Conservation (phyloP, 176 grass and related monocot genomes). For the Chloris gayana region DNA sequence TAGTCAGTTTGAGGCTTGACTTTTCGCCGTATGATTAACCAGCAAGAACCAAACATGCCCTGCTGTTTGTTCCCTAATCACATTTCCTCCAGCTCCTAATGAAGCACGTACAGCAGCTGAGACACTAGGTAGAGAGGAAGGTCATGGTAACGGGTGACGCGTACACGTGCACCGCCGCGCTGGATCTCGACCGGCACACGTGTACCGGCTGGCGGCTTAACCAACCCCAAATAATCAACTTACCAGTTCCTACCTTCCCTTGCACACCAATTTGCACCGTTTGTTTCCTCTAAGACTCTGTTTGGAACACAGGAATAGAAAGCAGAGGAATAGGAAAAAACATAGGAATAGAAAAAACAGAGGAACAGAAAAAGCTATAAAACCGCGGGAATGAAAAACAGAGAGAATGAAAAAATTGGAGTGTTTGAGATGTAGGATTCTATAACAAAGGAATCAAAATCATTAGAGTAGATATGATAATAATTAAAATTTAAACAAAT, state of each 20-base stretch:
- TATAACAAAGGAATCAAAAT: too few relatives aligned
- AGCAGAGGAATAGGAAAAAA: too few relatives aligned
- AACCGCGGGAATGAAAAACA: too few relatives aligned
- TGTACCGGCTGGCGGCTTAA: constrained; percentile 31
- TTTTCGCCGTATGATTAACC: constrained; percentile 19
- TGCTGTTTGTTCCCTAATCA: constrained; percentile 32
- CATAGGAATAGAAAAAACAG: too few relatives aligned
- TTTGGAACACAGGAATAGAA: too few relatives aligned
- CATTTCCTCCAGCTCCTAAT: constrained; percentile 19
- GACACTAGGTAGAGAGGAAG: too few relatives aligned
- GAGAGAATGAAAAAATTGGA: too few relatives aligned
- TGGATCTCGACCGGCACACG: constrained; percentile 25
- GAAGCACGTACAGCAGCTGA: not conserved
- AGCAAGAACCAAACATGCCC: constrained; percentile 13
- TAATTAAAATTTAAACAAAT: too few relatives aligned
- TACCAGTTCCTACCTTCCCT: not conserved
- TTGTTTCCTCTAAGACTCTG: too few relatives aligned
- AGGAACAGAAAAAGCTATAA: too few relatives aligned
- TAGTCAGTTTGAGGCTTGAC: constrained; percentile 17
- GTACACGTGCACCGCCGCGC: constrained; percentile 1
- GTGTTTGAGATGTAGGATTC: too few relatives aligned
- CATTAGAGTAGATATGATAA: too few relatives aligned
- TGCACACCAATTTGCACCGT: not conserved
- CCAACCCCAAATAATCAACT: constrained; percentile 6
- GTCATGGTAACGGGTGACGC: constrained; percentile 21